A percentile compares a stretch with the other conserved stretches of the same genome.
Conservation (phyloP, 768 basidiomycete genomes). For the Hortiboletus campestris region DNA sequence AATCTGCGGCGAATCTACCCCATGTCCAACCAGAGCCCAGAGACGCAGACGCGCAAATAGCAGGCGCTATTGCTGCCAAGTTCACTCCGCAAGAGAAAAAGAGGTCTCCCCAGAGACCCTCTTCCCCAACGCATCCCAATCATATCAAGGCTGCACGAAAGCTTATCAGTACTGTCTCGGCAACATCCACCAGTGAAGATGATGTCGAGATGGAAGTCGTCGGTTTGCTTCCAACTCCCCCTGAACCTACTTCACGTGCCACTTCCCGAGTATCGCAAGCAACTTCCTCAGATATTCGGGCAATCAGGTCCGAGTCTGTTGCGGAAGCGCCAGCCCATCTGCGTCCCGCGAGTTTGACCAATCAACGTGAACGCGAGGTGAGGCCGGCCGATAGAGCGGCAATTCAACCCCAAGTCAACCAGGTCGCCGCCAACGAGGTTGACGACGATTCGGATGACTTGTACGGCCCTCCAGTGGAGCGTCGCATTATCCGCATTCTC, state of each 20-base stretch:
- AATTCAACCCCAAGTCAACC: background rate
- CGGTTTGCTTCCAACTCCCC: background rate
- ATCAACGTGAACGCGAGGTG: background rate
- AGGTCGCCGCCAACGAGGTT: background rate
- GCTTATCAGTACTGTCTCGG: background rate
- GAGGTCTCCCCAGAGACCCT: background rate
- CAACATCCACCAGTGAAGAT: constrained; percentile 1
- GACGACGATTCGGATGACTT: constrained; percentile 27
- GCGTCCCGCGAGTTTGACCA: background rate
- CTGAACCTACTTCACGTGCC: background rate
- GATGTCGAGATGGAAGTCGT: constrained; percentile 13
- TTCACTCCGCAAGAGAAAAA: background rate
- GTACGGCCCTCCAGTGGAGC: constrained; percentile 29
- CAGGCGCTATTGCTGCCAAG: background rate
- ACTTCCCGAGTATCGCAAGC: background rate
- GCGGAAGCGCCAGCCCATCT: background rate
- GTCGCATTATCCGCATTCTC: constrained; percentile 25
- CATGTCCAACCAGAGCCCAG: background rate
- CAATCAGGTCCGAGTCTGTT: background rate
- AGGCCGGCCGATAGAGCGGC: background rate
- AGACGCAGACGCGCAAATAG: constrained; percentile 8
- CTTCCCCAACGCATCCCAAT: background rate
- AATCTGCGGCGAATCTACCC: background rate
- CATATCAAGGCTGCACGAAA: background rate
- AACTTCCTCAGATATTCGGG: background rate